These are phyloP conservation scores for Triticum monococcum DNA, from an alignment of 176 grass and related monocot genomes.

Conservation along the genomic window DNA sequence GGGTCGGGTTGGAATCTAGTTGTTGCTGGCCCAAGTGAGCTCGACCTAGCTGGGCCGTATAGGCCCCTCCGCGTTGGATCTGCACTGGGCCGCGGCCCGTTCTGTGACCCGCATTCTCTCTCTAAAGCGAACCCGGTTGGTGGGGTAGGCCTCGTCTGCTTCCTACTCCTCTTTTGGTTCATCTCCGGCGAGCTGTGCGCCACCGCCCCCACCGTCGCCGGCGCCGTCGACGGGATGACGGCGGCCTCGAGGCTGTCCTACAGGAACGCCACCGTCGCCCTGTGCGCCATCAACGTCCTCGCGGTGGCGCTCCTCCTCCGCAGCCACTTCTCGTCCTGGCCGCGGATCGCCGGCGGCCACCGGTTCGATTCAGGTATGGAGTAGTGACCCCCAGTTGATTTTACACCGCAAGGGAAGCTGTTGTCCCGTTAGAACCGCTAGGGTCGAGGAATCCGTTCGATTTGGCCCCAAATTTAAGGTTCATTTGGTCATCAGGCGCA, in stretches of 20 bases:
- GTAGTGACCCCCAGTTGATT: too few species aligned
- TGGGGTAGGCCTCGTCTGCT: conserved; percentile 8
- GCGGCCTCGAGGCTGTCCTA: conserved; percentile 38
- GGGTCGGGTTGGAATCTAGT: not conserved
- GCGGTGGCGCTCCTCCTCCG: conserved; percentile 40
- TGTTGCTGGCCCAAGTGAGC: not conserved
- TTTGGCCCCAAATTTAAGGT: not conserved
- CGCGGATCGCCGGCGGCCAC: conserved; percentile 35
- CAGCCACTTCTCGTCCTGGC: conserved; percentile 43
- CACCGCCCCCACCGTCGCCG: not conserved
- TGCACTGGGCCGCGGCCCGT: not conserved
- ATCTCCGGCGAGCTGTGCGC: conserved; percentile 25
- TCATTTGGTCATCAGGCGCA: not conserved
- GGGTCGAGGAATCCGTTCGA: not conserved
- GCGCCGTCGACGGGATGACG: conserved; percentile 23
- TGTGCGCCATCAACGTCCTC: conserved; percentile 63
- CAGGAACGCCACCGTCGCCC: conserved; percentile 47
- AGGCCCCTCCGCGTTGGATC: not conserved
- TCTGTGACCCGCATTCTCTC: not conserved
- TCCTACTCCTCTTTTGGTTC: not conserved
- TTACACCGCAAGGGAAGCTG: not conserved
- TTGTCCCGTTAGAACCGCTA: too few species aligned
- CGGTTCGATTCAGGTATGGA: conserved; percentile 43
- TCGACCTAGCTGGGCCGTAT: accelerated
- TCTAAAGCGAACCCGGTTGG: not conserved